Evolutionary conservation across 2,329 filamentous ascomycete genomes (phyloP), one percentile per base, ranked within the genome.

Genomic region (Trichophyton rubrum): DNA sequence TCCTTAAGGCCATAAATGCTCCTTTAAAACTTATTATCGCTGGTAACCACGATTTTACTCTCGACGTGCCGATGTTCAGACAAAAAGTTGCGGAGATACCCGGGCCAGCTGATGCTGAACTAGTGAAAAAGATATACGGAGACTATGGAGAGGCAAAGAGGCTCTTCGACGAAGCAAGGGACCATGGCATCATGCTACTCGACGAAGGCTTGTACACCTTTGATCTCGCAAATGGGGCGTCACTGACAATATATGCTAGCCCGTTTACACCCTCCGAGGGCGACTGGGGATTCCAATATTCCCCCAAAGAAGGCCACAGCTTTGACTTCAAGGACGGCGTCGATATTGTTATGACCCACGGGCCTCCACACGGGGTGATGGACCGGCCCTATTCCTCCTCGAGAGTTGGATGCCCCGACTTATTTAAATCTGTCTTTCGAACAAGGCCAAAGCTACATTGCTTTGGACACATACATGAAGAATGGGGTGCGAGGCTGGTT

Each of bases 401-500:
- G 5, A n/a, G 41, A 15, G 41, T 20, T n/a, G 41, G 41, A 20
- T 45, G 41, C 5, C 41, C 41, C 2, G 41, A 45, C 6, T 20
- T 45, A n/a, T 74, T 74, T 56, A 59, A 58, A 22, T 68, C 68
- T 45, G 56, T 74, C 55, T 67, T 69, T n/a, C 66, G 64, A 49
- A 62, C 67, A 8, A 63, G 69, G 56, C 73, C 73, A 6, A 68
- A 64, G 0, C 62, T 75, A 61, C 74, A 75, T 62, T 76, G 71
- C 60, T 75, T 76, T 61, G 73, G 73, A n/a, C 73, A 75, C 56
- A 74, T 75, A 11, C 70, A 74, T 66, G 79, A 82, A 64, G 77
- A 74, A 0, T 86, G 82, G 80, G 84, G 84, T 2, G 78, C 75
- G 0, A 79, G 78, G 58, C 62, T 81, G 2, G 76, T 82, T 0